These are phyloP conservation scores for Pseudopithomyces chartarum DNA, from an alignment of 2,329 filamentous ascomycete species.

Conservation along the genomic window DNA sequence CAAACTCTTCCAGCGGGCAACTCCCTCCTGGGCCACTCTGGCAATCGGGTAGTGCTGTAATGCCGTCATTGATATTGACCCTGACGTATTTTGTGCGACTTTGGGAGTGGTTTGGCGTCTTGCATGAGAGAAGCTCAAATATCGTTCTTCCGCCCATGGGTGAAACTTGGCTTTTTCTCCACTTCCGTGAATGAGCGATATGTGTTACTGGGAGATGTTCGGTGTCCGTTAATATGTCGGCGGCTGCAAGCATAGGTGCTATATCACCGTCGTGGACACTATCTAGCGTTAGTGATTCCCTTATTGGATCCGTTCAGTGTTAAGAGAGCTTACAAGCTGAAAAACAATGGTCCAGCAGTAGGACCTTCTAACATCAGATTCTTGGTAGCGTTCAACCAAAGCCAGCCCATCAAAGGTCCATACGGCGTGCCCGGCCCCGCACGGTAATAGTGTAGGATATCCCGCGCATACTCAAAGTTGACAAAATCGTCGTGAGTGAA, in stretches of 20 bases:
- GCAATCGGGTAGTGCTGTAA: constrained; percentile 56
- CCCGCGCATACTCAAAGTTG: constrained; percentile 63
- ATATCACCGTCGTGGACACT: constrained; percentile 65
- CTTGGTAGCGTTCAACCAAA: constrained; percentile 63
- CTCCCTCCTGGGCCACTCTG: constrained; percentile 53
- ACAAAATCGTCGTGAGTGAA: constrained; percentile 61
- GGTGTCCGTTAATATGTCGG: constrained; percentile 54
- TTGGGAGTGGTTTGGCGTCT: not conserved
- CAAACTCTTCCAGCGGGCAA: constrained; percentile 54
- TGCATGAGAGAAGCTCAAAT: constrained; percentile 57
- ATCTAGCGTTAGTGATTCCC: constrained; percentile 1
- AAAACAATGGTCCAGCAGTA: constrained; percentile 55
- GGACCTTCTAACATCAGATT: constrained; percentile 54
- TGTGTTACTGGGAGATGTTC: constrained; percentile 54
- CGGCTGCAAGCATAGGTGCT: constrained; percentile 58
- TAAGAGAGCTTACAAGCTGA: constrained; percentile 58
- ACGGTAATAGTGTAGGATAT: constrained; percentile 63
- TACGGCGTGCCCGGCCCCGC: constrained; percentile 62
- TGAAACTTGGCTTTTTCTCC: constrained; percentile 60
- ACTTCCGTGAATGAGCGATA: constrained; percentile 51
- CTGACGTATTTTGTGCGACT: constrained; percentile 49
- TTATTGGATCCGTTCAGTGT: not conserved
- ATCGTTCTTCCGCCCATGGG: constrained; percentile 63
- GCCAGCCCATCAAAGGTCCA: constrained; percentile 59
- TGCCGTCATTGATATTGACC: constrained; percentile 63